These are phyloP conservation scores for Achaetomiella virescens DNA, from an alignment of 495 filamentous ascomycete species.

Conservation along the genomic window DNA sequence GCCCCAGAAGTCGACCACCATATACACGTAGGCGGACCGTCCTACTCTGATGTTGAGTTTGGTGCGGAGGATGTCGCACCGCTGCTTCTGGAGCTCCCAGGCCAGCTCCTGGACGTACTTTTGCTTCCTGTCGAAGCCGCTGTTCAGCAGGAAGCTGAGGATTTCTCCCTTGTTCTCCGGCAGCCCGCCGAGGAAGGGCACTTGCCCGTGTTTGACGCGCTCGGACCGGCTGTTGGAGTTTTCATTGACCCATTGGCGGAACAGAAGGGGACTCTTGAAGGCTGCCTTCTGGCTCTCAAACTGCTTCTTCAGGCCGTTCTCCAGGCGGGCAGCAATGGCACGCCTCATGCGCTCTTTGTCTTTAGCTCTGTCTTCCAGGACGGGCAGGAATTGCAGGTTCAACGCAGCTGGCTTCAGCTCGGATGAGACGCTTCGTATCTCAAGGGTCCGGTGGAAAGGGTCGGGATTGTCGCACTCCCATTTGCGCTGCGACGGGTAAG, in stretches of 20 bases:
- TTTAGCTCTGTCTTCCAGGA: slow-evolving; percentile 62
- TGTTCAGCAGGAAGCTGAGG: slow-evolving; percentile 51
- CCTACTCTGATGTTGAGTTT: slow-evolving; percentile 66
- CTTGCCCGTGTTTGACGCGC: slow-evolving; percentile 29
- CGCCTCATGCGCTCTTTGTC: slow-evolving; percentile 42
- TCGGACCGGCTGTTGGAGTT: slow-evolving; percentile 31
- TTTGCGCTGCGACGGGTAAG: slow-evolving; percentile 74
- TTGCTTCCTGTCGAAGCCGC: slow-evolving; percentile 61
- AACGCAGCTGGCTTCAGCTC: slow-evolving; percentile 58
- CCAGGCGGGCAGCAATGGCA: slow-evolving; percentile 53
- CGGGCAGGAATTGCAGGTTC: slow-evolving; percentile 71
- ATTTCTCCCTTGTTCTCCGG: slow-evolving; percentile 46
- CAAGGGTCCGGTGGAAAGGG: slow-evolving; percentile 55
- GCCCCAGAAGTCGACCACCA: slow-evolving; percentile 72
- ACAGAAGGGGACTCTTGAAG: slow-evolving; percentile 42
- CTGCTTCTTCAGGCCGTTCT: slow-evolving; percentile 51
- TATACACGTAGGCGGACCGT: slow-evolving; percentile 70
- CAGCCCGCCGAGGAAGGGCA: slow-evolving; percentile 46
- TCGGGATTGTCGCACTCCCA: slow-evolving; percentile 57
- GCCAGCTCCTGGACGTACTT: slow-evolving; percentile 54
- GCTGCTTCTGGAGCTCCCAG: slow-evolving; percentile 45
- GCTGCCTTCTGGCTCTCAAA: slow-evolving; percentile 54
- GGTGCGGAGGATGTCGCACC: slow-evolving; percentile 51
- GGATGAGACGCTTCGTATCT: slow-evolving; percentile 59
- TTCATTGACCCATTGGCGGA: slow-evolving; percentile 54